A percentile compares a stretch with the other conserved stretches of the same genome.
Conservation (phyloP, 352 stramenopile genomes). For the Pythium apleroticum region DNA sequence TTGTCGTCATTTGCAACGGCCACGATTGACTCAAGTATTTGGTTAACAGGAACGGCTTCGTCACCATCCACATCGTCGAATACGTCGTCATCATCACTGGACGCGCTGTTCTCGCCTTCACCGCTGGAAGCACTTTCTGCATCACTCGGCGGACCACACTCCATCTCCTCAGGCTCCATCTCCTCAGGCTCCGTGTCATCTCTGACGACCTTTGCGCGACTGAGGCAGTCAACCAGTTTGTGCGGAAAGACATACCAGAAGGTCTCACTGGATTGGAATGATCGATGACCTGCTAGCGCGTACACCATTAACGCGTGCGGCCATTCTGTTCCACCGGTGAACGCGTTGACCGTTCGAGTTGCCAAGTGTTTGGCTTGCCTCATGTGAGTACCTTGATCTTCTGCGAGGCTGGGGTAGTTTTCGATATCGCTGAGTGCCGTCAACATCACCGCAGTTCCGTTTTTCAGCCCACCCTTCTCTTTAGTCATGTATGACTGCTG, state of each 20-base stretch:
- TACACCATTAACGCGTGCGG: background rate
- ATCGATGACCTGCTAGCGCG: slow-evolving; percentile 1
- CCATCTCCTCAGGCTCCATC: too few relatives aligned
- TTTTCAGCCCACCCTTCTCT: background rate
- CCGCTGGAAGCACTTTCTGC: too few relatives aligned
- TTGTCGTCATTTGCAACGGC: background rate
- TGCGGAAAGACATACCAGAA: slow-evolving; percentile 12
- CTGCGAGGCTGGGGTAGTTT: background rate
- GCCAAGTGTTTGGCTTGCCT: slow-evolving; percentile 5
- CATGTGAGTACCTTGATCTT: background rate
- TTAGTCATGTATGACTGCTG: slow-evolving; percentile 7
- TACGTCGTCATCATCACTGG: background rate
- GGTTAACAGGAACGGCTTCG: too few relatives aligned
- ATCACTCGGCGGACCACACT: too few relatives aligned
- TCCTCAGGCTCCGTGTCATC: too few relatives aligned
- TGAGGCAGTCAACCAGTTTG: background rate
- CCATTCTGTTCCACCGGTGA: background rate
- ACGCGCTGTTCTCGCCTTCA: too few relatives aligned
- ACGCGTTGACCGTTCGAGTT: slow-evolving; percentile 8
- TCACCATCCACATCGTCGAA: background rate
- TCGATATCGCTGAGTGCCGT: slow-evolving; percentile 3
- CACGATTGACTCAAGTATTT: background rate
- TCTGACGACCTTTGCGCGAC: background rate
- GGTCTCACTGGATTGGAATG: background rate
- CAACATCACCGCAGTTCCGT: background rate